A percentile compares a stretch with the other conserved stretches of the same genome.
These are phyloP conservation scores for Stenogyne calaminthoides DNA, from an alignment of 305 asterid genomes.

Conservation along the genomic window DNA sequence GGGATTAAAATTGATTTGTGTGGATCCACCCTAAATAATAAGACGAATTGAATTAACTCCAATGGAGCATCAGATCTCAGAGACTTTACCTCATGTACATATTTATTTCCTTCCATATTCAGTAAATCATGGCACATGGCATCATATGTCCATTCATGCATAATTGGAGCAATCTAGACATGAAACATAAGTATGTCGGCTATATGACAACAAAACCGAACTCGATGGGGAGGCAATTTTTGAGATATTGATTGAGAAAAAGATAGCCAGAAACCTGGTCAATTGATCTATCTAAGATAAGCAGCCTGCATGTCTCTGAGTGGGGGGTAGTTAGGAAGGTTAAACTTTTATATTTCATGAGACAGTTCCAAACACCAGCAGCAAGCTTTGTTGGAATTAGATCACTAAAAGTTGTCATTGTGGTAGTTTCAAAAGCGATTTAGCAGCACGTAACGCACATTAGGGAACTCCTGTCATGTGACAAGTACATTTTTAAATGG, in stretches of 20 bases:
- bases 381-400: slow-evolving; percentile 98
- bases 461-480: slow-evolving; percentile 88
- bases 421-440: slow-evolving; percentile 89
- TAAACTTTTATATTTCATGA: slow-evolving; percentile 86
- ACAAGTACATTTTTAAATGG: slow-evolving; percentile 4
- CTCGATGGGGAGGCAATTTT: background rate
- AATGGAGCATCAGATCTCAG: slow-evolving; percentile 12
- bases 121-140: slow-evolving; percentile 99
- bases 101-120: slow-evolving; percentile 96
- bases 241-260: slow-evolving; percentile 10
- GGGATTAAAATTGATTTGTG: too few species aligned
- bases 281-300: slow-evolving; percentile 92
- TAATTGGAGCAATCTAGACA: slow-evolving; percentile 88
- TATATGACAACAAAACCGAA: slow-evolving; percentile 11
- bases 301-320: slow-evolving; percentile 96
- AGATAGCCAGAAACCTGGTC: slow-evolving; percentile 73
- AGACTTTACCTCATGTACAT: slow-evolving; percentile 85
- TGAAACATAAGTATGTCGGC: slow-evolving; percentile 22
- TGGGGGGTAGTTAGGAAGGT: slow-evolving; percentile 83
- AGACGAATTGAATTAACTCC: too few species aligned
- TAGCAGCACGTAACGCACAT: slow-evolving; percentile 94
- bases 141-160: slow-evolving; percentile 99
- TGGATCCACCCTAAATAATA: too few species aligned
- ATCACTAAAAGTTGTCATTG: slow-evolving; percentile 96
- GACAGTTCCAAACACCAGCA: slow-evolving; percentile 92